Conservation (phyloP, 805 yeast genomes). For the Pichia nanzhaoensis region DNA sequence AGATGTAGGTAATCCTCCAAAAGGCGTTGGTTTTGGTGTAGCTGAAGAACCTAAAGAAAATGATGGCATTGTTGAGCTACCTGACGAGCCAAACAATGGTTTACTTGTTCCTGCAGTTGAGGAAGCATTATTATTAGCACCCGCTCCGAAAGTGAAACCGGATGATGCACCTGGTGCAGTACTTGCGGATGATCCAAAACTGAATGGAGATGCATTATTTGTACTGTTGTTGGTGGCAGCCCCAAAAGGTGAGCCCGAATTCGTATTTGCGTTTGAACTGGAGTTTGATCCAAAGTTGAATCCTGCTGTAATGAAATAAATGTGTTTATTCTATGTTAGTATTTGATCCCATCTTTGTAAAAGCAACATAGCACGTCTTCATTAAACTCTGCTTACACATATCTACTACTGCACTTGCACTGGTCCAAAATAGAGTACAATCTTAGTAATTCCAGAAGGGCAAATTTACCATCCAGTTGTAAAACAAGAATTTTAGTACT, state of each 20-base stretch:
- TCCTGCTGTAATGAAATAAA: not conserved
- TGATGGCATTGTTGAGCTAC: not conserved
- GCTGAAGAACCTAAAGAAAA: slow-evolving; percentile 2
- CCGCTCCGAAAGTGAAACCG: slow-evolving; percentile 4
- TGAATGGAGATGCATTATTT: not conserved
- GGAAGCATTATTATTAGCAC: not conserved
- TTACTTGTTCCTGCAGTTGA: slow-evolving; percentile 4
- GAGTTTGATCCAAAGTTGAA: not conserved
- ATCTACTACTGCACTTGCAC: too few species aligned
- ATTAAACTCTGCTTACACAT: too few species aligned
- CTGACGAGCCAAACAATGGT: slow-evolving; percentile 5
- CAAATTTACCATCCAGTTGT: too few species aligned
- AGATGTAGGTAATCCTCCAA: not conserved
- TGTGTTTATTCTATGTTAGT: too few species aligned
- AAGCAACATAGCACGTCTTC: too few species aligned
- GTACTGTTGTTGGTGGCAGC: slow-evolving; percentile 2
- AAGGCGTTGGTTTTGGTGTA: not conserved
- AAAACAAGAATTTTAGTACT: too few species aligned
- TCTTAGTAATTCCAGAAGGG: too few species aligned
- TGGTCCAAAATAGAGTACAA: too few species aligned
- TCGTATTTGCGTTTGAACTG: not conserved
- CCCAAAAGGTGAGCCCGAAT: not conserved
- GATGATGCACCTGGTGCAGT: slow-evolving; percentile 4
- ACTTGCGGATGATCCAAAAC: slow-evolving; percentile 2
- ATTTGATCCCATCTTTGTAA: too few species aligned